Evolutionary conservation across 2,329 filamentous ascomycete species (phyloP).

Genomic region (Aspergillus piperis): DNA sequence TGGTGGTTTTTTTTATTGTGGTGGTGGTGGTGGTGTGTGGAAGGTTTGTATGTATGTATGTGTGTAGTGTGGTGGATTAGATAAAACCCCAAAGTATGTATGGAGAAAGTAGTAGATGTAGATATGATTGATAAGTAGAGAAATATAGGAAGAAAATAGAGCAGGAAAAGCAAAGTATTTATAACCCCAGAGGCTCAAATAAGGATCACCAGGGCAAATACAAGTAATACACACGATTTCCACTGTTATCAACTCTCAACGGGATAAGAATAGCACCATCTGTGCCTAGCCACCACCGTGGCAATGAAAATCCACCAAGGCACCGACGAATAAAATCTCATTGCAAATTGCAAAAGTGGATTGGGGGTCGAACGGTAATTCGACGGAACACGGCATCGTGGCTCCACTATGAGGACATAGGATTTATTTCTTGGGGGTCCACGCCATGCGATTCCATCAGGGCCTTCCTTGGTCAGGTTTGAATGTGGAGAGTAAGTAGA

Average conservation of each 20-base stretch:
- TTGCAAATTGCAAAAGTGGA: neutral
- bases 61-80: too few relatives aligned
- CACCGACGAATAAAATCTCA: neutral
- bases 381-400: neutral
- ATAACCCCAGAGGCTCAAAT: neutral
- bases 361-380: neutral
- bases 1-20: neutral
- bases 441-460: neutral
- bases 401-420: slow-evolving; percentile 1
- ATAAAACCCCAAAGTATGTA: neutral
- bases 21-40: neutral
- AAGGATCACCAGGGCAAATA: neutral
- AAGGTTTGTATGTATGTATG: too few relatives aligned
- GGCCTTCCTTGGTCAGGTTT: too few relatives aligned
- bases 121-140: neutral
- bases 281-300: neutral
- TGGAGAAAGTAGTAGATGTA: neutral
- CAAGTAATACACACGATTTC: too few relatives aligned
- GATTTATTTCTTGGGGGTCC: neutral
- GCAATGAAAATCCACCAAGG: neutral
- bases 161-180: neutral
- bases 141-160: neutral
- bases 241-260: neutral
- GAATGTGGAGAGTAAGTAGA: neutral
- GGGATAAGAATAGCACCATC: neutral